Evolutionary conservation across 306 rosid genomes (phyloP), one percentile per base, ranked within the genome.

Genomic region (Dicorynia guianensis): DNA sequence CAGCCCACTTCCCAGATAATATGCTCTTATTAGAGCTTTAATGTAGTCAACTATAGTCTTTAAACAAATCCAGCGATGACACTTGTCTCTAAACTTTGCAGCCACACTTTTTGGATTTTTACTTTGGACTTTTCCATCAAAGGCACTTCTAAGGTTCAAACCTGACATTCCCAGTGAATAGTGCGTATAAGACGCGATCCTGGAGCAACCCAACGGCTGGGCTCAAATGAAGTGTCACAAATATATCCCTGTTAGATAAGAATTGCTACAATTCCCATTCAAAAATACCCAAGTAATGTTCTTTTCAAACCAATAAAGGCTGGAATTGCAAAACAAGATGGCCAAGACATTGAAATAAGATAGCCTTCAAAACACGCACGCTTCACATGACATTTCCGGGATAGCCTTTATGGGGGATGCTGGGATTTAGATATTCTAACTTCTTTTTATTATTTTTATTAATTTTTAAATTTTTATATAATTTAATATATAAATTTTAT

Each of bases 161-260:
- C 85, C 86, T 85, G 90, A 48, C 97, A 92, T 75, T 86, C 74
- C 82, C 99, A 95, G 68, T 63, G 71, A 79, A 84, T 88, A 34
- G 87, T 64, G 15, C 85, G 84, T 71, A 88, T 47, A 48, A 86
- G 76, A 76, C 15, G 63, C 67, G 92, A 96, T 74, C 97, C 99
- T 0, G 99, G 97, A 78, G 97, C 97, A 82, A 81, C 81, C 99
- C 99, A 95, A 43, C 99, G 97, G 34, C 97, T 96, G 9, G 97
- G 97, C 80, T 95, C 99, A 81, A 95, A 95, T 58, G 97, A 91
- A 53, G 89, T 71, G 70, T 95, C 97, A 54, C 89, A 89, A 49
- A 92, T 85, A 74, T 90, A 92, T 50, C 88, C 97, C 99, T 94
- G 71, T 71, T 3, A 18, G 43, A 69, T 6, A 65, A 82, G 75